Evolutionary conservation across 768 basidiomycete species (phyloP), one percentile per base, ranked within the genome.

Genomic region (Naganishia randhawae): DNA sequence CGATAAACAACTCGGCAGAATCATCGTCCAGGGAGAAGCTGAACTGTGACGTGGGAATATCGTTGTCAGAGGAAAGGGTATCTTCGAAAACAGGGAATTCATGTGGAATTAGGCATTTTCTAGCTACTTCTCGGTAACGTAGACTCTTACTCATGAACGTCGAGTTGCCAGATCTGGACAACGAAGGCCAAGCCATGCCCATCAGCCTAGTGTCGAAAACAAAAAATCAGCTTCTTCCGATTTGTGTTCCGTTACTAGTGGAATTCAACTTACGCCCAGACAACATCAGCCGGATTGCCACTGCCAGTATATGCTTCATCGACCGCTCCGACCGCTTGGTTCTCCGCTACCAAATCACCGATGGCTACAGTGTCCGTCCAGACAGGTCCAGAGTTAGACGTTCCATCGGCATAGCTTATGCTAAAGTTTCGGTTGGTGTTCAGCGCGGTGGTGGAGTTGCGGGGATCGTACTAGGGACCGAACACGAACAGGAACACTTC

Each of bases 131-230:
- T 27, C 31, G 51, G 1, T 32, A 52, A 4, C 17, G 29, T 19
- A 2, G 32, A 7, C 3, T 14, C 63, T 50, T 41, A 52, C 48
- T 50, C 48, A 52, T 50, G 37, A 64, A 64, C 5, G 63, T 64
- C 8, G 57, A 61, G 27, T 61, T 61, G 57, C 57, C 57, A 27
- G 57, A 61, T 25, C 39, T 61, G 5, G 55, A 45, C 57, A 51
- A 22, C 3, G 67, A 35, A 37, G 50, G 67, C 57, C 57, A 68
- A 63, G 45, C 67, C 67, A 68, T 68, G 22, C 67, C 67, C 66
- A 67, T 67, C 9, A 67, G 19, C 17, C 66, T 67, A 41, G 35
- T 13, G n/a, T 51, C 54, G 39, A 4, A 27, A 9, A 31, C 6
- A 33, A 31, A 27, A 13, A 27, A 31, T 25, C 63, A 50, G 52